A percentile compares a stretch with the other conserved stretches of the same genome.
phyloP scores from a whole-genome alignment of 257 asterid genomes.

The Apocynum venetum region DNA sequence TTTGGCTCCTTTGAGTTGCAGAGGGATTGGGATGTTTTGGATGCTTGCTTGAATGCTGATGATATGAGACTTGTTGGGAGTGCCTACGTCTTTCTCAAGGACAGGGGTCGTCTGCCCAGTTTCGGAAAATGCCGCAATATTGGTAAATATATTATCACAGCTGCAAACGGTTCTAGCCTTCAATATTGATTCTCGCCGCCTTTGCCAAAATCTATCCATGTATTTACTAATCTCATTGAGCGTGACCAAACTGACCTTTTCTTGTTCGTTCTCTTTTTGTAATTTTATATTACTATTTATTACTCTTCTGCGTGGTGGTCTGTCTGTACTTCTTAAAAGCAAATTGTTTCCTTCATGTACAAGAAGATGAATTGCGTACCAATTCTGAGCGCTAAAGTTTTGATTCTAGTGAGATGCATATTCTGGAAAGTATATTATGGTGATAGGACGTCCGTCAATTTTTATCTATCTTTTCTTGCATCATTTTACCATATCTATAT shows the following conservation, averaged over 20 bases:
- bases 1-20: slow-evolving; percentile 17
- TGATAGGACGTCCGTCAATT: neutral
- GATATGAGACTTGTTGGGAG: slow-evolving; percentile 83
- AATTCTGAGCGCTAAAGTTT: neutral
- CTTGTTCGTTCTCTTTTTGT: neutral
- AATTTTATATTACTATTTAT: neutral
- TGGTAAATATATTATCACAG: slow-evolving; percentile 34
- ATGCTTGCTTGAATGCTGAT: slow-evolving; percentile 93
- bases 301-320: neutral
- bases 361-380: neutral
- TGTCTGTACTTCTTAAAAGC: neutral
- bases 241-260: neutral
- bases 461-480: neutral
- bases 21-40: slow-evolving; percentile 79
- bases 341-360: neutral
- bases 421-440: neutral
- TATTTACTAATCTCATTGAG: neutral
- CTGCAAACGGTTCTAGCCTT: neutral
- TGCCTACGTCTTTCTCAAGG: slow-evolving; percentile 69
- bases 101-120: slow-evolving; percentile 59
- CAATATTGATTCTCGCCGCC: neutral
- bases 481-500: neutral
- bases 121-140: slow-evolving; percentile 68
- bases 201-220: neutral
- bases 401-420: neutral